These are phyloP conservation scores for Polytrichum commune DNA, from an alignment of 225 moss, liverwort and hornwort species.

Conservation along the genomic window DNA sequence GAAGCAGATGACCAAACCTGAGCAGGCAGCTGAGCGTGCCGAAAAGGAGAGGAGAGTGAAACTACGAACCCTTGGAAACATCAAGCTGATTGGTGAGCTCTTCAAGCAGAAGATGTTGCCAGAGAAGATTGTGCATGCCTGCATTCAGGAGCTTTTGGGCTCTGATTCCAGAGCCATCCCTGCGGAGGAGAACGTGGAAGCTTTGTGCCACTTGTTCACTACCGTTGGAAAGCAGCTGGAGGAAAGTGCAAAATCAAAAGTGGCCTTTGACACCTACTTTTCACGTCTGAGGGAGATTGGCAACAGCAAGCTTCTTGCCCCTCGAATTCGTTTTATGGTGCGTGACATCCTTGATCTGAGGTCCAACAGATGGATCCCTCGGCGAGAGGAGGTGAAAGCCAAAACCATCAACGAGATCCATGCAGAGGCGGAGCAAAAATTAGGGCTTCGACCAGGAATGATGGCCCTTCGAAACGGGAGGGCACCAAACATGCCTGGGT, in stretches of 20 bases:
- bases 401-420: conserved; percentile 66
- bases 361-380: conserved; percentile 48
- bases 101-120: conserved; percentile 76
- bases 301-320: conserved; percentile 21
- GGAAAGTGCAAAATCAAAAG: conserved; percentile 40
- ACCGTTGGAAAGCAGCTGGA: conserved; percentile 69
- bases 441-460: conserved; percentile 57
- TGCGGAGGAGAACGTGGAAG: conserved; percentile 83
- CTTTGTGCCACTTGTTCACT: conserved; percentile 49
- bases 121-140: conserved; percentile 60
- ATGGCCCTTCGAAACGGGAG: conserved; percentile 43
- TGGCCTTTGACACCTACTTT: conserved; percentile 44
- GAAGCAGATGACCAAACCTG: conserved; percentile 55
- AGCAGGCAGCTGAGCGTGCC: conserved; percentile 48
- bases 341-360: conserved; percentile 60
- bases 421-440: conserved; percentile 63
- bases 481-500: conserved; percentile 20
- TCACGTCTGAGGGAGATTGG: conserved; percentile 31
- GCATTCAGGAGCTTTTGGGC: conserved; percentile 64
- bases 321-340: conserved; percentile 62
- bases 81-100: conserved; percentile 81
- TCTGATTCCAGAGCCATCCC: conserved; percentile 36
- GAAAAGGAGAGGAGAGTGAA: conserved; percentile 75
- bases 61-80: conserved; percentile 68
- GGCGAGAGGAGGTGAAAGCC: conserved; percentile 64